A percentile compares a stretch with the other conserved stretches of the same genome.
Conservation (phyloP, 1,284 basidiomycete genomes). For the Somion occarium region DNA sequence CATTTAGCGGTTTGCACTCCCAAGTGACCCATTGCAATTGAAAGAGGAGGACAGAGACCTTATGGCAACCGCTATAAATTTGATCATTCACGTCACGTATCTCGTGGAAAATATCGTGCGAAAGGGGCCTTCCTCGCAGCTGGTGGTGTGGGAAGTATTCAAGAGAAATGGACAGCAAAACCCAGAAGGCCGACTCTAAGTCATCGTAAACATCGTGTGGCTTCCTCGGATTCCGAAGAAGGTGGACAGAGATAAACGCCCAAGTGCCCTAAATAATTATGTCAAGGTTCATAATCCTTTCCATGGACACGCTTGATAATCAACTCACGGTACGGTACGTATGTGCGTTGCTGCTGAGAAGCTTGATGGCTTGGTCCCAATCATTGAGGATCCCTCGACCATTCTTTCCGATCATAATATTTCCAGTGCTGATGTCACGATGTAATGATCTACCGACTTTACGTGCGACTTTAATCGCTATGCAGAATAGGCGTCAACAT, state of each 20-base stretch:
- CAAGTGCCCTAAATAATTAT: conserved; percentile 1
- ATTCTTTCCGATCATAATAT: conserved; percentile 16
- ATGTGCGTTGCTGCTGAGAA: no score
- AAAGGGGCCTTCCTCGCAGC: no score
- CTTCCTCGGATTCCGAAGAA: background rate
- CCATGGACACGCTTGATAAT: no score
- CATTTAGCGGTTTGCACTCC: background rate
- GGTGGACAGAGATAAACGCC: background rate
- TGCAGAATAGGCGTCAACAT: background rate
- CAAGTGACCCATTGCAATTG: conserved; percentile 5
- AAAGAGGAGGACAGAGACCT: no score
- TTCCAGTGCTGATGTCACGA: conserved; percentile 10
- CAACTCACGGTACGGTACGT: no score
- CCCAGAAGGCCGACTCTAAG: conserved; percentile 4
- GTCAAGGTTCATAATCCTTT: no score
- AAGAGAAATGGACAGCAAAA: background rate
- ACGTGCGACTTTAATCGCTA: background rate
- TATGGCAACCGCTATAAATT: no score
- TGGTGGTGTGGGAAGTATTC: background rate
- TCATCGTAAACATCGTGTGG: background rate
- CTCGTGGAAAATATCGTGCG: no score
- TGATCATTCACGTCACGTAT: no score
- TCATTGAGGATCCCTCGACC: no score
- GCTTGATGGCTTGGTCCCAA: no score
- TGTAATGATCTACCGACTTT: background rate